These are phyloP conservation scores for Penicillium parvum DNA, from an alignment of 495 filamentous ascomycete species.

Conservation along the genomic window DNA sequence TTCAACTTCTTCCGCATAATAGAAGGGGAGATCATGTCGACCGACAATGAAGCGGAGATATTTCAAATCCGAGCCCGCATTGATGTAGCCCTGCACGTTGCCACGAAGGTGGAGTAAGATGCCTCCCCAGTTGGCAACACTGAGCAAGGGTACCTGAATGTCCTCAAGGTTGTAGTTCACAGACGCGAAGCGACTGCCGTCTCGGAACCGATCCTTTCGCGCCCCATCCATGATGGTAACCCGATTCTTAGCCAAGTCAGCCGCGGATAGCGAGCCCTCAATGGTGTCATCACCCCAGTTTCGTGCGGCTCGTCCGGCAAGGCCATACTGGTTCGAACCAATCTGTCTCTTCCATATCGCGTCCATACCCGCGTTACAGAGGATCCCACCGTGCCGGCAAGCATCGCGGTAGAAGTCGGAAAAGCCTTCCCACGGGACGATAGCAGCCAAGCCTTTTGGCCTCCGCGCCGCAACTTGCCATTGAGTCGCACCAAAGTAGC, in stretches of 20 bases:
- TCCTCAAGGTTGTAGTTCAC: conserved; percentile 46
- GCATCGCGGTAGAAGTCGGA: conserved; percentile 53
- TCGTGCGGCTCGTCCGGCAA: conserved; percentile 6
- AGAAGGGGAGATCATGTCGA: conserved; percentile 62
- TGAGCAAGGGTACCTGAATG: conserved; percentile 55
- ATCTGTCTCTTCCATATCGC: conserved; percentile 59
- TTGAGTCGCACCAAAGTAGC: conserved; percentile 48
- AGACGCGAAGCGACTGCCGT: background rate
- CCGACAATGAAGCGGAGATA: conserved; percentile 59
- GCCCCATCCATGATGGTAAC: background rate
- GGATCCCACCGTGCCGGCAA: conserved; percentile 56
- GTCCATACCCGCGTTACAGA: conserved; percentile 51
- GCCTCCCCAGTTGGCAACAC: conserved; percentile 60
- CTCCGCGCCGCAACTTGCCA: conserved; percentile 28
- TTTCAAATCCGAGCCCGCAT: conserved; percentile 45
- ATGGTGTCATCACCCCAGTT: conserved; percentile 43
- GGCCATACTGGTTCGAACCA: conserved; percentile 52
- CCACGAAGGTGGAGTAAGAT: conserved; percentile 58
- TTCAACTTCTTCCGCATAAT: conserved; percentile 55
- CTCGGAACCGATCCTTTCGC: background rate
- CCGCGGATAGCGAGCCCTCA: conserved; percentile 49
- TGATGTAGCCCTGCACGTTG: conserved; percentile 55
- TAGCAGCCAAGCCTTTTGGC: conserved; percentile 48
- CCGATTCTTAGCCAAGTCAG: conserved; percentile 40
- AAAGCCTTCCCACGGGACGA: conserved; percentile 57